Base-by-base conservation (phyloP, 352 stramenopile species). In the Phytophthora quininea region DNA sequence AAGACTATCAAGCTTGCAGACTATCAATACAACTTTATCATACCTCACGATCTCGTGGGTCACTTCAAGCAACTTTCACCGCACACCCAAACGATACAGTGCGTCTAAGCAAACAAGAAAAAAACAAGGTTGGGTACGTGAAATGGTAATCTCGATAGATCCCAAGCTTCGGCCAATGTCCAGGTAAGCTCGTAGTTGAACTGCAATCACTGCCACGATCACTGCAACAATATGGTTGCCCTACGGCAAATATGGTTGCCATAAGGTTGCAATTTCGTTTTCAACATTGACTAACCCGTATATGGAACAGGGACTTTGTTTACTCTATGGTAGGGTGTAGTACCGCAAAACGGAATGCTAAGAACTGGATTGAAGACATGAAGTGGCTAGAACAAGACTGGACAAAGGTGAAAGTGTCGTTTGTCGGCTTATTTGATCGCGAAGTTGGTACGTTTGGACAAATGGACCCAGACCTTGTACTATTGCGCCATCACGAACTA, bases 321-420 rank as follows among this genome's bases (percentile, higher is more conserved):
- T 24, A 32, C 46, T 35, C 46, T 33, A 52, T 52, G 46, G 15
- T 29, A 37, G 37, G 7, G 6, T 12, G 47, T 43, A 30, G 30
- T 35, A 3, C 15, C 2, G 6, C 51, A 54, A 19, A 37, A 56
- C 3, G 7, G 8, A 4, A 33, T 3, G n/a, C 19, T n/a, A 33
- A 52, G 24, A 15, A 7, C 7, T 67, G 52, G 51, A 6, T 61
- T 46, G 35, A 61, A 29, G 52, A 62, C 52, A 27, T 47, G 8
- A 62, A 67, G 40, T 66, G 50, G 42, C 11, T 66, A 3, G 58
- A 54, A 32, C 37, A 66, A 49, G 50, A 59, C n/a, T 54, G 40
- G 40, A 9, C 3, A 54, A 54, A 59, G 9, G 31, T 55, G 2
- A 31, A 59, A 9, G 10, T 37, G 3, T 24, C 46, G 5, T 15